Base-by-base conservation (phyloP, 139 green algal species). In the Chlamydomonas eustigma region DNA sequence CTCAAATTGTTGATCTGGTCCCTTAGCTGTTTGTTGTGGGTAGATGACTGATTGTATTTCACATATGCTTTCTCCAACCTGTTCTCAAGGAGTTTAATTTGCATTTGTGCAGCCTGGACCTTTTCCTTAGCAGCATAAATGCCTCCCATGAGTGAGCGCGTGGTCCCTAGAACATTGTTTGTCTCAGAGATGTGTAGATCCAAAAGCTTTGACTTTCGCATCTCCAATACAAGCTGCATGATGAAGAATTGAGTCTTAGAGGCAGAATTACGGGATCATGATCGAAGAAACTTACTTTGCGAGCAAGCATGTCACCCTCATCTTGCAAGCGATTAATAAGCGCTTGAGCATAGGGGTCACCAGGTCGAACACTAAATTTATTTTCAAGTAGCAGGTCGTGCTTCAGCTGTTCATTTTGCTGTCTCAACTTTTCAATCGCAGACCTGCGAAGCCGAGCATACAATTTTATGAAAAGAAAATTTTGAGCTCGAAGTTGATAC, bases 381-480 rank as follows among this genome's bases (percentile, higher is more conserved):
- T 97, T 97, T 73, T 96, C 92, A 35, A 96, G 73, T 65, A 94
- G 75, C 73, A 97, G 74, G 65, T 97, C 91, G 75, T 96, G 90
- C 81, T 97, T 97, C 1, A 97, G 85, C 74, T 88, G 81, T 50
- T 87, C 79, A 81, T 97, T 97, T 71, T 97, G 88, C 0, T 72
- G 72, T 0, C 87, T 78, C 1, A 97, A 83, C 76, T 93, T 93
- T 3, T 94, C 87, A 28, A 97, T 94, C 3, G 91, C 88, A 37
- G 88, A 78, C 80, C 90, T 95, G 80, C 31, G 44, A 68, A 18
- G 44, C 12, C 44, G 44, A 58, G 44, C 44, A 28, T 58, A 58
- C 18, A 28, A 18, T 58, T 18, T 28, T 12, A 18, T 28, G 44
- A 58, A 58, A 18, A 18, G 44, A 28, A 12, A 58, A 58, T 58